Evolutionary conservation across 2,329 filamentous ascomycete species (phyloP), one percentile per base, ranked within the genome.

Genomic region (Dryadomyces sulphureus): DNA sequence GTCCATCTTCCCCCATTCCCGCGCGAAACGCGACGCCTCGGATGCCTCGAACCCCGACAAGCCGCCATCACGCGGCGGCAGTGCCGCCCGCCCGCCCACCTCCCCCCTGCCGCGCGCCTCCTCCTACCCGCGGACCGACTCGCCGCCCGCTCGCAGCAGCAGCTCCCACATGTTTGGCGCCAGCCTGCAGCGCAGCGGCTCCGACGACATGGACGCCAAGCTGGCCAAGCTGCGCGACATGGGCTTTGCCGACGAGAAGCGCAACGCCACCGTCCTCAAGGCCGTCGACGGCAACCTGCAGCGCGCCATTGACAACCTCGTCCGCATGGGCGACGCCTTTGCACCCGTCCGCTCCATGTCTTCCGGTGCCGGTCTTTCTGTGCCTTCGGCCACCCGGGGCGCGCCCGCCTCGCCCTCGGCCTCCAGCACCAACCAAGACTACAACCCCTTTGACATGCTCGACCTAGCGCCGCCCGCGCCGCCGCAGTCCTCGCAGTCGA

Each of bases 231-330:
- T 98, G 48, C 76, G 79, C 46, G 88, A 95, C 47, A 94, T 96
- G 88, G 92, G 92, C 0, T 98, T 98, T 56, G 69, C 67, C 4
- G 88, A 98, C 58, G 79, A 82, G 38, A 84, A 82, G 54, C 77
- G 84, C 49, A 96, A 95, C 57, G 71, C 77, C 5, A 35, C 82
- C 45, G 79, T 95, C 22, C 66, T 98, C 17, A 89, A 88, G 59
- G 83, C 84, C 3, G 72, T 93, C 25, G 80, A 83, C 56, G 89
- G 90, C 4, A 89, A 92, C 57, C 59, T 98, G 48, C 87, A 95
- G 54, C 82, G 78, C 60, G 79, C 90, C 0, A 78, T 96, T 39
- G 90, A 96, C 61, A 77, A 86, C 17, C 64, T 98, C 56, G 77
- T 92, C 47, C 76, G 87, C 53, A 65, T 95, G 35, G 90, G 89